phyloP scores from a whole-genome alignment of 345 rosid species.

The Linum lewisii region DNA sequence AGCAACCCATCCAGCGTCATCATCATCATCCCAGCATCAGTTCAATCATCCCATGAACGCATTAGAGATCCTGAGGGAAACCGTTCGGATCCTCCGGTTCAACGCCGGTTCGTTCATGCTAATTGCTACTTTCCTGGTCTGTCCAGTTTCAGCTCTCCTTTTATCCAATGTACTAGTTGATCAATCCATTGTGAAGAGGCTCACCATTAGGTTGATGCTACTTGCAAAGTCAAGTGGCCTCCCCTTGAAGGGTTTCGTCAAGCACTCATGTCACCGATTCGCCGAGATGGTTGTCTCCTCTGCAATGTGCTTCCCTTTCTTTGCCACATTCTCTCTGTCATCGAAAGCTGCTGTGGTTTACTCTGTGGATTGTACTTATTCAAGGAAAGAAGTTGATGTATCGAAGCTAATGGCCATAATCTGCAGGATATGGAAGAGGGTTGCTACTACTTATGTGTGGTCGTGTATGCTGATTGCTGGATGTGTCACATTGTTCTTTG shows the following conservation, averaged over 20 bases:
- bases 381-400: slow-evolving; percentile 36
- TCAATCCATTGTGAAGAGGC: slow-evolving; percentile 45
- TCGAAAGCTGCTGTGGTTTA: slow-evolving; percentile 68
- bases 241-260: slow-evolving; percentile 49
- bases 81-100: slow-evolving; percentile 69
- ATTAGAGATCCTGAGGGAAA: slow-evolving; percentile 77
- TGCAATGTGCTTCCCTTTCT: slow-evolving; percentile 68
- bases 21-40: slow-evolving; percentile 17
- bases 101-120: slow-evolving; percentile 54
- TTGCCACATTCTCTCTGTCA: slow-evolving; percentile 44
- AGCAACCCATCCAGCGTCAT: slow-evolving; percentile 22
- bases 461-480: slow-evolving; percentile 46
- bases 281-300: slow-evolving; percentile 62
- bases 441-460: slow-evolving; percentile 60
- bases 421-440: slow-evolving; percentile 58
- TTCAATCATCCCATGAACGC: slow-evolving; percentile 59
- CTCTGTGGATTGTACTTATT: slow-evolving; percentile 76
- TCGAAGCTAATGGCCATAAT: slow-evolving; percentile 40
- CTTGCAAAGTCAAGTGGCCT: slow-evolving; percentile 70
- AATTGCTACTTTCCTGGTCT: slow-evolving; percentile 49
- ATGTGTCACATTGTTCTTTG: slow-evolving; percentile 54
- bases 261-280: slow-evolving; percentile 55
- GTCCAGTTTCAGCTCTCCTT: slow-evolving; percentile 67
- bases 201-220: slow-evolving; percentile 48
- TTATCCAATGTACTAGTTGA: slow-evolving; percentile 67